A percentile compares a stretch with the other conserved stretches of the same genome.
phyloP scores from a whole-genome alignment of 164 flowering plant species.

The Liquidambar formosana region DNA sequence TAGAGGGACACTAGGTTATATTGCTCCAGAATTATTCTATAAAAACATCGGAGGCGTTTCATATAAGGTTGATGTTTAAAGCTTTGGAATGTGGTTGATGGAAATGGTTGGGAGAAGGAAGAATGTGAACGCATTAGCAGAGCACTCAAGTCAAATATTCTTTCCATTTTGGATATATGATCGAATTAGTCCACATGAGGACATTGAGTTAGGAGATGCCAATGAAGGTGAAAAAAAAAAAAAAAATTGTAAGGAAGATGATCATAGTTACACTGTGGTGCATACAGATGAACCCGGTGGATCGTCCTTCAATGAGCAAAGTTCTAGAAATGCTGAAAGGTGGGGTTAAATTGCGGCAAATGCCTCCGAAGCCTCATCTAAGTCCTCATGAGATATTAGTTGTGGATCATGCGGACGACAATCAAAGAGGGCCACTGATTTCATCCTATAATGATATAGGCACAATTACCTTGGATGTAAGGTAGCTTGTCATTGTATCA shows the following conservation, averaged over 20 bases:
- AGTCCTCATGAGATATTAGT: neutral
- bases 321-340: slow-evolving; percentile 18
- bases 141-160: slow-evolving; percentile 7
- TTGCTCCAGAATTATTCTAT: slow-evolving; percentile 10
- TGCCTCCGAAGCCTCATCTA: slow-evolving; percentile 11
- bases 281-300: slow-evolving; percentile 19
- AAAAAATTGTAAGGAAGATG: slow-evolving; percentile 2
- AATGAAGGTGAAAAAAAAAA: slow-evolving; percentile 9
- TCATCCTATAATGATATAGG: neutral
- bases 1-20: too few species aligned
- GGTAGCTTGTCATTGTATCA: neutral
- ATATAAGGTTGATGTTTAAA: slow-evolving; percentile 5
- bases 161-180: slow-evolving; percentile 18
- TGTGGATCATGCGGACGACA: neutral
- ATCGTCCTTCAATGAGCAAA: slow-evolving; percentile 19
- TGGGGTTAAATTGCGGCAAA: neutral
- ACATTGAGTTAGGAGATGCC: neutral
- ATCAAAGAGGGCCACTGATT: neutral
- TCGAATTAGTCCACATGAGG: neutral
- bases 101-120: slow-evolving; percentile 12
- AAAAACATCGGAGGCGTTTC: slow-evolving; percentile 12
- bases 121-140: slow-evolving; percentile 4
- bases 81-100: slow-evolving; percentile 1
- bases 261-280: slow-evolving; percentile 14
- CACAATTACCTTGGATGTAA: neutral